Percentiles rank a stretch among this genome's conserved stretches.
Conservation (phyloP, 345 rosid species). For the Lepidium didymum region DNA sequence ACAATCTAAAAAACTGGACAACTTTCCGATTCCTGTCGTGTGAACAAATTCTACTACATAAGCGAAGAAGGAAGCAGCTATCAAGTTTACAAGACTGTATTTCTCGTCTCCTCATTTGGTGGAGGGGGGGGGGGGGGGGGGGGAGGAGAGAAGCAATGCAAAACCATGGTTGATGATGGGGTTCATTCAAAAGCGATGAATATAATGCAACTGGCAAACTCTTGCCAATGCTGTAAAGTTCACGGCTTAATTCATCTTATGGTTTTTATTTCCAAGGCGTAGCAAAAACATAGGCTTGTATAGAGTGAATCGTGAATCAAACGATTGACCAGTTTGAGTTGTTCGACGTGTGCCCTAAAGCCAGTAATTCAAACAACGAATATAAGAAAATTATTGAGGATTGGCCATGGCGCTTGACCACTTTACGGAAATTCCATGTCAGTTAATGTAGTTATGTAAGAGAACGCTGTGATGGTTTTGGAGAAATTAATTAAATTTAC, state of each 20-base stretch:
- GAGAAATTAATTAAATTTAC: too few relatives aligned
- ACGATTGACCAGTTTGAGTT: neutral
- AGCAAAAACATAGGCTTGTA: neutral
- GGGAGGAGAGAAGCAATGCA: neutral
- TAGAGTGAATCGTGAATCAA: neutral
- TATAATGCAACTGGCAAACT: neutral
- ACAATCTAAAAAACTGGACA: slow-evolving; percentile 40
- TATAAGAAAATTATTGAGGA: neutral
- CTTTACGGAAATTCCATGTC: too few relatives aligned
- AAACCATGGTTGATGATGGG: neutral
- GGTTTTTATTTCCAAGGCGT: neutral
- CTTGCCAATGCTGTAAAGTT: neutral
- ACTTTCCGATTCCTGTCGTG: slow-evolving; percentile 45
- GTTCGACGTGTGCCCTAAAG: neutral
- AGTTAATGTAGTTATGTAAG: too few relatives aligned
- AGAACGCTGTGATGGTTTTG: too few relatives aligned
- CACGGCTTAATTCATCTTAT: neutral
- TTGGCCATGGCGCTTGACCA: too few relatives aligned
- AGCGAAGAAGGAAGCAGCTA: neutral
- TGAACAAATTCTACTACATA: slow-evolving; percentile 19
- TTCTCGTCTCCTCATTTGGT: neutral
- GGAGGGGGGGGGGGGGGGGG: too few relatives aligned
- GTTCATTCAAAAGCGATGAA: neutral
- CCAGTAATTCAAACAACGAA: neutral
- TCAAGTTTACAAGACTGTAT: neutral